Conservation (phyloP, 768 basidiomycete species). For the Lactifluus echinatus region DNA sequence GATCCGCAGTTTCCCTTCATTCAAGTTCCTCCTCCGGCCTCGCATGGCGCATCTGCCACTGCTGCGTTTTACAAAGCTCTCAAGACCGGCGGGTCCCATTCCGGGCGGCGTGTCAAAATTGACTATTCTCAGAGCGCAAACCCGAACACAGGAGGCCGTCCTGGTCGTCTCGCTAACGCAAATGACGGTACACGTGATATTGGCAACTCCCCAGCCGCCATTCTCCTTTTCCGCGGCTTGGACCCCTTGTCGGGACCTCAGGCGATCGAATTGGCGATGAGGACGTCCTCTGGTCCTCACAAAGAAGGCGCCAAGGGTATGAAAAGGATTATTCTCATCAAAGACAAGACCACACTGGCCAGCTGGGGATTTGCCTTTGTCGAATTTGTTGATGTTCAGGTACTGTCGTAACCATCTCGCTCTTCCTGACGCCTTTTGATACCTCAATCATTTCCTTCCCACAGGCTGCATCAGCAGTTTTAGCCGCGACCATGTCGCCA, state of each 20-base stretch:
- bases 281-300: constrained; percentile 66
- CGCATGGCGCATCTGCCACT: constrained; percentile 73
- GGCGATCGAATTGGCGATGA: constrained; percentile 79
- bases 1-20: constrained; percentile 87
- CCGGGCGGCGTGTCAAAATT: constrained; percentile 85
- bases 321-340: constrained; percentile 79
- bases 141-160: constrained; percentile 55
- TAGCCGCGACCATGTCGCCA: constrained; percentile 82
- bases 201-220: constrained; percentile 72
- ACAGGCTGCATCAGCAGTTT: constrained; percentile 73
- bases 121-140: constrained; percentile 87
- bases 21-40: constrained; percentile 84
- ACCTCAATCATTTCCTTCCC: constrained; percentile 14
- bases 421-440: constrained; percentile 5
- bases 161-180: constrained; percentile 47
- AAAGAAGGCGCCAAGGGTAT: constrained; percentile 81
- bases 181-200: constrained; percentile 98
- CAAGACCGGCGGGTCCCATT: constrained; percentile 60
- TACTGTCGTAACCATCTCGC: constrained; percentile 28
- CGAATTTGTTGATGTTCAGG: constrained; percentile 80
- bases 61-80: constrained; percentile 66
- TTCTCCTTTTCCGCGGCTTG: constrained; percentile 84
- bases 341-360: constrained; percentile 78
- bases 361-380: constrained; percentile 95
- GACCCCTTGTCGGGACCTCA: constrained; percentile 84